These are phyloP conservation scores for Vitis rupestris DNA, from an alignment of 164 flowering plant species.

Conservation along the genomic window DNA sequence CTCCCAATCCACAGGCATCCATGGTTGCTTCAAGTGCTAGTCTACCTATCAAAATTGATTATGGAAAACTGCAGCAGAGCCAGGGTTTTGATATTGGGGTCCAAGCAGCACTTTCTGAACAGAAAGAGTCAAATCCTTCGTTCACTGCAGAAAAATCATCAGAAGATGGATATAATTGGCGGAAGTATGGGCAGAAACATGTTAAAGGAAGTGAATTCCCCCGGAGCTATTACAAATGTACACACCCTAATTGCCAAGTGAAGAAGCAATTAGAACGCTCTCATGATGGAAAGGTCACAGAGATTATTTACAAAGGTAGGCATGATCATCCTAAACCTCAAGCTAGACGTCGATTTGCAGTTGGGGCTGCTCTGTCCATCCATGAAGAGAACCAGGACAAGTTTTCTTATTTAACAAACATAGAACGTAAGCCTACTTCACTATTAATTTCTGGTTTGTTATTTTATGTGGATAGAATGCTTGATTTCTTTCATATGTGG, in stretches of 20 bases:
- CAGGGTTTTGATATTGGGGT: slow-evolving; percentile 17
- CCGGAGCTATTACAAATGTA: slow-evolving; percentile 78
- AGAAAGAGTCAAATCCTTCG: slow-evolving; percentile 34
- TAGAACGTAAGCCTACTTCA: slow-evolving; percentile 38
- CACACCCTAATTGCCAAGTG: slow-evolving; percentile 79
- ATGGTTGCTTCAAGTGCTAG: slow-evolving; percentile 27
- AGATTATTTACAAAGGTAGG: slow-evolving; percentile 68
- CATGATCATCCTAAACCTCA: slow-evolving; percentile 89
- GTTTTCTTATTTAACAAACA: slow-evolving; percentile 26
- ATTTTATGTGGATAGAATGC: slow-evolving; percentile 1
- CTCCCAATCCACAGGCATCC: slow-evolving; percentile 29
- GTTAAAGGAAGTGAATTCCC: slow-evolving; percentile 79
- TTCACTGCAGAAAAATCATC: slow-evolving; percentile 42
- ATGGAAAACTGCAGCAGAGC: slow-evolving; percentile 27
- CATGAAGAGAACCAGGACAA: slow-evolving; percentile 59
- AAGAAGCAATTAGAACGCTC: slow-evolving; percentile 81
- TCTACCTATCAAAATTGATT: slow-evolving; percentile 32
- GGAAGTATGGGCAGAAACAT: slow-evolving; percentile 81
- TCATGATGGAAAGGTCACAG: slow-evolving; percentile 71
- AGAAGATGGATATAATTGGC: slow-evolving; percentile 85
- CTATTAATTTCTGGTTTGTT: not conserved
- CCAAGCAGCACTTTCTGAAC: slow-evolving; percentile 37
- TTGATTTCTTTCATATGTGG: not conserved
- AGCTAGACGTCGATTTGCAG: slow-evolving; percentile 53
- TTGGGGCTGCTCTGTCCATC: slow-evolving; percentile 39